Evolutionary conservation across 768 basidiomycete species (phyloP).

Genomic region (Collybia mongolica): DNA sequence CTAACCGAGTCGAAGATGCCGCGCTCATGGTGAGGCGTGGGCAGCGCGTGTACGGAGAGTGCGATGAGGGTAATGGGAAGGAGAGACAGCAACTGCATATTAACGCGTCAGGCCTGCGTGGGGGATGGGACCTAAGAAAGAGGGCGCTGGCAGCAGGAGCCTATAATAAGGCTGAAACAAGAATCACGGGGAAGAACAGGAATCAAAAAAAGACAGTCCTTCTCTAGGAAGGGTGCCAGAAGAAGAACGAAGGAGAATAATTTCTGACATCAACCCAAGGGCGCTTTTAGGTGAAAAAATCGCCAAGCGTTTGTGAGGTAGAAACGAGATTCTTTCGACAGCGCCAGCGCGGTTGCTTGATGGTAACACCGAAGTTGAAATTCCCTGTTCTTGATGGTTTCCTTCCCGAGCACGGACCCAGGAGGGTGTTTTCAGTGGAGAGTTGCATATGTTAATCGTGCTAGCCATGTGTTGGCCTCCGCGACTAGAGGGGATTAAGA

Average conservation of each 20-base stretch:
- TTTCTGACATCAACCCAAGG: not conserved
- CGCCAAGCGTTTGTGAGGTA: not conserved
- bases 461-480: too few species aligned
- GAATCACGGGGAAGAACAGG: not conserved
- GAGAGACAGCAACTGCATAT: slow-evolving; percentile 4
- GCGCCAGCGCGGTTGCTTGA: not conserved
- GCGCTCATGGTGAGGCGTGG: slow-evolving; percentile 6
- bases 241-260: slow-evolving; percentile 3
- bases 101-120: not conserved
- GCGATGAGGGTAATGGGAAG: slow-evolving; percentile 6
- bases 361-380: not conserved
- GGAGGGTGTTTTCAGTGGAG: too few species aligned
- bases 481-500: too few species aligned
- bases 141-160: too few species aligned
- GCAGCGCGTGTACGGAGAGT: slow-evolving; percentile 7
- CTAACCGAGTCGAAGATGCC: slow-evolving; percentile 17
- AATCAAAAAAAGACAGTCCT: not conserved
- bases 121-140: too few species aligned
- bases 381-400: too few species aligned
- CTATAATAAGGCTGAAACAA: not conserved
- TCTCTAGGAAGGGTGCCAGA: slow-evolving; percentile 5
- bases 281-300: not conserved
- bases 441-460: too few species aligned
- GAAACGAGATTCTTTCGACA: not conserved
- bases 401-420: too few species aligned